phyloP scores from a whole-genome alignment of 2,329 filamentous ascomycete species.

The Calonectria honghensis region DNA sequence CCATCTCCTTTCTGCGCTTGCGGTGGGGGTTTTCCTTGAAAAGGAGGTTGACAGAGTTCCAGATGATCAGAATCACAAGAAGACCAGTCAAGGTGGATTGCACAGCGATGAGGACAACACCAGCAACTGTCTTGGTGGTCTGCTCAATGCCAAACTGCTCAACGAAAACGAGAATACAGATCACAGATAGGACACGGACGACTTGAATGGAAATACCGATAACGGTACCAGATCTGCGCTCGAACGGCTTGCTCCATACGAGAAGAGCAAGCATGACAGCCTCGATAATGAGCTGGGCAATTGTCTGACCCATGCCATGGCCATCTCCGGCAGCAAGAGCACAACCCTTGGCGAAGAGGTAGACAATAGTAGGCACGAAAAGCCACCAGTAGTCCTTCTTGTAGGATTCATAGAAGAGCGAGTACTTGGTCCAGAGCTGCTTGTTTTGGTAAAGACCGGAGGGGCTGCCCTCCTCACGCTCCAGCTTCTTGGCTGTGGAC shows the following conservation, averaged over 20 bases:
- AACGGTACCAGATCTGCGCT: conserved; percentile 89
- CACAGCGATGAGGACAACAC: conserved; percentile 93
- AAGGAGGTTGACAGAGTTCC: conserved; percentile 90
- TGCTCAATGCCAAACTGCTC: conserved; percentile 92
- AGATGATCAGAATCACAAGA: conserved; percentile 89
- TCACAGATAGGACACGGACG: conserved; percentile 90
- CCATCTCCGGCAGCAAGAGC: conserved; percentile 90
- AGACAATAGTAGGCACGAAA: conserved; percentile 91
- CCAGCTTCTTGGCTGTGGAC: conserved; percentile 82
- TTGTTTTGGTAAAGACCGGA: conserved; percentile 89
- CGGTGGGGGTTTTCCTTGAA: conserved; percentile 93
- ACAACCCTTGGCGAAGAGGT: conserved; percentile 92
- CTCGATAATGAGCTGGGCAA: conserved; percentile 88
- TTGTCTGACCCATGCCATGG: conserved; percentile 87
- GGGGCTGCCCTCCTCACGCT: conserved; percentile 83
- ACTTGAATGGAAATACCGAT: conserved; percentile 95
- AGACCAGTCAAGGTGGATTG: conserved; percentile 89
- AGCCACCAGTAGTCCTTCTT: conserved; percentile 98
- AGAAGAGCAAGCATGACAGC: conserved; percentile 85
- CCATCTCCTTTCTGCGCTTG: conserved; percentile 90
- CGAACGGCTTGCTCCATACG: conserved; percentile 89
- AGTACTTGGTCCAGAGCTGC: conserved; percentile 95
- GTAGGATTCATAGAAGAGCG: conserved; percentile 97
- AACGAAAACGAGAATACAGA: conserved; percentile 94
- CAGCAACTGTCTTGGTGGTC: conserved; percentile 95